Evolutionary conservation across 1,139 yeast genomes (phyloP), one percentile per base, ranked within the genome.

Genomic region (Eremothecium cymbalariae): DNA sequence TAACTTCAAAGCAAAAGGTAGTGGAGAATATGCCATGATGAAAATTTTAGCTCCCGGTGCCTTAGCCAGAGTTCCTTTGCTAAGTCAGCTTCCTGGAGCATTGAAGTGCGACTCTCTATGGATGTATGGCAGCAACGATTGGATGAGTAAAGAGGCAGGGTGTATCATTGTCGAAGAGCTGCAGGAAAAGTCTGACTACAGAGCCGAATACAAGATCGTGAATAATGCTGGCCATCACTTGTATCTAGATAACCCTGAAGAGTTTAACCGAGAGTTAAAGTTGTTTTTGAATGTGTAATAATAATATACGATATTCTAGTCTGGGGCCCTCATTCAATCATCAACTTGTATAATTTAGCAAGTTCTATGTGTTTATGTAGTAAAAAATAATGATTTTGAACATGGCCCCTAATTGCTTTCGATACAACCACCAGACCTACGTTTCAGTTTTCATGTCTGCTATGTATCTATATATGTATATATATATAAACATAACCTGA

Each of bases 91-190:
- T 6, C 66, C 70, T 25, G 26, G 31, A 4, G 33, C 24, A 1
- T 18, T 22, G 13, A 38, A 43, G 8, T 32, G 41, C 9, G 94
- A 85, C 51, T 71, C 81, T 39, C 64, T 78, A 24, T 67, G 86
- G 59, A 55, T 84, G 24, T 86, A 85, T 53, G 96, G 96, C 0
- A 77, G 80, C 45, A 72, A 67, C 44, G 96, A 86, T 54, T 86
- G 90, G 71, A 86, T 86, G 95, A 81, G 82, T 51, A 64, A 71
- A 2, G 72, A 69, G 33, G 90, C 93, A 0, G 95, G 95, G 1
- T 48, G 44, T 20, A 48, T 59, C 7, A 68, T 70, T 37, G 46
- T 73, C 75, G 31, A 64, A 18, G 45, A 57, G 24, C 55, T 75
- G 36, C 57, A 64, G 28, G 32, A 38, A 21, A 38, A 49, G 23